A percentile compares a stretch with the other conserved stretches of the same genome.
These are phyloP conservation scores for Tetrapisispora iriomotensis DNA, from an alignment of 805 yeast species.

Conservation along the genomic window DNA sequence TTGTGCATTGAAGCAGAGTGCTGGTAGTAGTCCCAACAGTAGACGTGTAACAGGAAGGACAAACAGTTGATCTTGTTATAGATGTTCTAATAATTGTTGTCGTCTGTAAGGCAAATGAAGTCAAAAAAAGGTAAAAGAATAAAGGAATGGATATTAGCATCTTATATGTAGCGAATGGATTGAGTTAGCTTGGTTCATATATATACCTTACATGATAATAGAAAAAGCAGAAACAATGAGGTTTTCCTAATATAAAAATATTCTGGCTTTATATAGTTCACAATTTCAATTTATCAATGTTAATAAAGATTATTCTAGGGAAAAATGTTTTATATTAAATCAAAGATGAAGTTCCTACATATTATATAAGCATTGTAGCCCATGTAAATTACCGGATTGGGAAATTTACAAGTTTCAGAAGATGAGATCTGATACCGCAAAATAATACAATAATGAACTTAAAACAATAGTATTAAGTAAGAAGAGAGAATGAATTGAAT, in stretches of 20 bases:
- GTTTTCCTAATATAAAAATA: too few species aligned
- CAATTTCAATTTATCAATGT: background rate
- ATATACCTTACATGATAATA: too few species aligned
- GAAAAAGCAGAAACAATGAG: too few species aligned
- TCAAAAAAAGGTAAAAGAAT: background rate
- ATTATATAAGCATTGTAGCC: background rate
- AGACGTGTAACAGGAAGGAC: slow-evolving; percentile 1
- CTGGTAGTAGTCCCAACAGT: slow-evolving; percentile 2
- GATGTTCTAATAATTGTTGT: background rate
- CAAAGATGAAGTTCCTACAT: too few species aligned
- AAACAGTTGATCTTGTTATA: background rate
- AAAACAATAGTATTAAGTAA: too few species aligned
- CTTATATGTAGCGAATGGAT: too few species aligned
- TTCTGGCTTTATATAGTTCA: too few species aligned
- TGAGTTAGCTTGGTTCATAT: too few species aligned
- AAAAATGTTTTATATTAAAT: too few species aligned
- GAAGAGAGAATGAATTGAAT: too few species aligned
- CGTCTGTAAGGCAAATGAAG: background rate
- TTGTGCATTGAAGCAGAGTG: background rate
- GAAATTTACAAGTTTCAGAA: slow-evolving; percentile 4
- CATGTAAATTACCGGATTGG: slow-evolving; percentile 2
- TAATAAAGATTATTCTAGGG: too few species aligned
- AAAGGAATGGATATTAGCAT: too few species aligned
- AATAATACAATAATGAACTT: background rate
- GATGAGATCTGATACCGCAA: background rate